Evolutionary conservation across 805 yeast species (phyloP), one percentile per base, ranked within the genome.

Genomic region (Candida railenensis): DNA sequence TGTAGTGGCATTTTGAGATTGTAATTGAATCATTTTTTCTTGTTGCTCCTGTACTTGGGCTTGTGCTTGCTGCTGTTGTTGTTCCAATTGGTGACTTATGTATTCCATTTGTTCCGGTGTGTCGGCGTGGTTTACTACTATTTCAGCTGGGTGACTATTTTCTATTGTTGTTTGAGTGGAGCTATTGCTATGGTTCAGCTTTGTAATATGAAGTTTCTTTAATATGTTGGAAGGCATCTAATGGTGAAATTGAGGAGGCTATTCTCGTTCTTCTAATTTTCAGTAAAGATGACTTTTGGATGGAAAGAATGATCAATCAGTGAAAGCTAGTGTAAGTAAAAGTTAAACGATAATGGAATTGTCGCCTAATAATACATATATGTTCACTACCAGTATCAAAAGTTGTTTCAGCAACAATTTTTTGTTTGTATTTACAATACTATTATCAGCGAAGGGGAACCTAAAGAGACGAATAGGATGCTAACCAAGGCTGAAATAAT

Each of bases 201-300:
- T 66, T 32, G 66, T 53, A 21, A 67, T 61, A 49, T 67, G 71
- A 47, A 67, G 70, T 52, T 66, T 67, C 46, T 59, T 65, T 49
- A 67, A 62, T 16, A 67, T 40, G 48, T 59, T 64, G 32, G 69
- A 55, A 15, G 56, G 54, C 58, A 55, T 55, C 47, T 40, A 48
- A 20, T 19, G 30, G 16, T 15, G 39, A 15, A 22, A 12, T 14
- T 9, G 21, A 20, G 39, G 22, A 25, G 30, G 30, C n/a, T n/a
- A 25, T 25, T 25, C 30, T 25, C 30, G 30, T 25, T 25, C 5
- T 25, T 25, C 30, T 7, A 25, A 11, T 7, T 7, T 7, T 7
- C 30, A 25, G 11, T 25, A n/a, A n/a, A n/a, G n/a, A n/a, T n/a
- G n/a, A n/a, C n/a, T n/a, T n/a, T n/a, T n/a, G n/a, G n/a, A n/a